Base-by-base conservation (phyloP, 108 stramenopile species). In the Cyclotella sp. region DNA sequence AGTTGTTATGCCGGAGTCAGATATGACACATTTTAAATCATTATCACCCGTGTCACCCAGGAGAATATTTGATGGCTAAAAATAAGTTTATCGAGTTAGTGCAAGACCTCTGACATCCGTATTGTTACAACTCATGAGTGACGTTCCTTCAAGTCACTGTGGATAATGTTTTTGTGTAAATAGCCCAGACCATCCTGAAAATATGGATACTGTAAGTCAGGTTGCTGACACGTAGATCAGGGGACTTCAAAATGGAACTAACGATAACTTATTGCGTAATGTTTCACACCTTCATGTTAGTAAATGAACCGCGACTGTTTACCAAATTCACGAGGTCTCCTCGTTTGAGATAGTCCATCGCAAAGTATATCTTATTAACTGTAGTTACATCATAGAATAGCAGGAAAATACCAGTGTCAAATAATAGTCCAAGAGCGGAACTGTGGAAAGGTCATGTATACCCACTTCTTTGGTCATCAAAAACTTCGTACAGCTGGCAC, bases 291-390 rank as follows among this genome's bases (percentile, higher is more conserved):
- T 61, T 24, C 63, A 61, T 39, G 49, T 73, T 58, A 43, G 21
- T 64, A 12, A 70, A 12, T n/a, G 29, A 22, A 2, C 47, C 69
- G 60, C 84, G 82, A 46, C 77, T 86, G 51, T 77, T 77, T 9
- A 87, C 54, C 29, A 86, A 57, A 43, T 87, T 80, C 89, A 91
- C 87, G 18, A 94, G 61, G 67, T 92, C 89, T 14, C 93, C 91
- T 29, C 63, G 68, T 70, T 88, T 76, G n/a, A 87, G 70, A 76
- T 88, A 93, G 65, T 94, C 89, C 49, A 88, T 72, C 39, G 93
- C 89, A n/a, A 94, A 78, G 71, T 90, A 94, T 8, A 93, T 73
- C 57, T 91, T 87, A 76, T 93, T 89, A 47, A 89, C 88, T 72
- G 78, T 84, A 18, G 88, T n/a, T 88, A 43, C 9, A 30, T 19